These are phyloP conservation scores for Termitomyces sp. DNA, from an alignment of 768 basidiomycete species.

Conservation along the genomic window DNA sequence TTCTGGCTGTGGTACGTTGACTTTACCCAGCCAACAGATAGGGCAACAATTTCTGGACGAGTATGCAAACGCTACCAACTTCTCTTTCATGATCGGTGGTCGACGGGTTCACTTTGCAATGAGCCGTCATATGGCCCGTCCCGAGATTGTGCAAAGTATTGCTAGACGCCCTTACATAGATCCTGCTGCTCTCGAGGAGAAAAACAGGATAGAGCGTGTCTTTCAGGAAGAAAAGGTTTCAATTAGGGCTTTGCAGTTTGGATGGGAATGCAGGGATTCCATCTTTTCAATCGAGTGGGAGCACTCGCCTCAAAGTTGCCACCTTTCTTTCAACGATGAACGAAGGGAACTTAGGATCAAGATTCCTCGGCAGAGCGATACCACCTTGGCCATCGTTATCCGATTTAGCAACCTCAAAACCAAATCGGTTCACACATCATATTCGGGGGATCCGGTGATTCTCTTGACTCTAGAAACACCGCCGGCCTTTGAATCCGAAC, in stretches of 20 bases:
- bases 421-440: conserved; percentile 33
- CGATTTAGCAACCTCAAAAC: conserved; percentile 41
- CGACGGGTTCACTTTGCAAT: conserved; percentile 29
- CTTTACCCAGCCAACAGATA: conserved; percentile 39
- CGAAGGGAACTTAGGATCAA: conserved; percentile 45
- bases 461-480: conserved; percentile 41
- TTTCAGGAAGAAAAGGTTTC: conserved; percentile 27
- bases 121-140: conserved; percentile 26
- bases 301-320: conserved; percentile 24
- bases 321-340: conserved; percentile 37
- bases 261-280: conserved; percentile 59
- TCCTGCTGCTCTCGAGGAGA: conserved; percentile 32
- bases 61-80: conserved; percentile 29
- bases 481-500: conserved; percentile 33
- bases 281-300: conserved; percentile 61
- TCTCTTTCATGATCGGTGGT: conserved; percentile 26
- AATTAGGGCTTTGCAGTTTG: conserved; percentile 48
- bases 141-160: conserved; percentile 37
- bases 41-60: conserved; percentile 40
- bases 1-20: conserved; percentile 42
- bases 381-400: conserved; percentile 37
- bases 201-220: conserved; percentile 26
- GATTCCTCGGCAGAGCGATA: conserved; percentile 19
- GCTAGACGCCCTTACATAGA: conserved; percentile 37
- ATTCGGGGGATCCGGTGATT: conserved; percentile 31